Evolutionary conservation across 2,329 filamentous ascomycete genomes (phyloP).

Genomic region (Phialophora macrospora): DNA sequence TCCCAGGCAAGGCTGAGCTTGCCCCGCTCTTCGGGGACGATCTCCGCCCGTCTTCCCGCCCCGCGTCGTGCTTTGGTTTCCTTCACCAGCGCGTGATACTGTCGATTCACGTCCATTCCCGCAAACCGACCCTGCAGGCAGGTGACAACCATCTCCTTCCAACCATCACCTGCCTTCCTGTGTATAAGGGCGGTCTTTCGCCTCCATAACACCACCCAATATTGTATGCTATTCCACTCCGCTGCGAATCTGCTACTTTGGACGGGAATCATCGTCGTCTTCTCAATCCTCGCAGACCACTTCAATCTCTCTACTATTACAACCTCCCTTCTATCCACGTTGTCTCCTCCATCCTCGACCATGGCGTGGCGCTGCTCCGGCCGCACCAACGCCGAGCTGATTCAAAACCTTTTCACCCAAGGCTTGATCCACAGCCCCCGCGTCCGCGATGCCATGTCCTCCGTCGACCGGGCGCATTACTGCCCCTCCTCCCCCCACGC

Average conservation of each 20-base stretch:
- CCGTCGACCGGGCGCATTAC: slow-evolving; percentile 91
- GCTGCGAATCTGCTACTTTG: neutral
- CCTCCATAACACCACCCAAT: neutral
- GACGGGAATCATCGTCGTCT: slow-evolving; percentile 4
- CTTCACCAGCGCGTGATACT: neutral
- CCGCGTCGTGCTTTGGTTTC: neutral
- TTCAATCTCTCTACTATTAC: slow-evolving; percentile 1
- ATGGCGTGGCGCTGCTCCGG: slow-evolving; percentile 95
- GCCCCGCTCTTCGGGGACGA: slow-evolving; percentile 12
- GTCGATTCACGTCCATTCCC: neutral
- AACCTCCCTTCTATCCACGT: slow-evolving; percentile 4
- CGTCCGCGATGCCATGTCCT: slow-evolving; percentile 79
- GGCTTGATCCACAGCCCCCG: slow-evolving; percentile 72
- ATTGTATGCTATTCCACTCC: slow-evolving; percentile 2
- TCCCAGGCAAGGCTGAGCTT: slow-evolving; percentile 5
- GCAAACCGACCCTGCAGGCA: neutral
- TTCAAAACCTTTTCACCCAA: slow-evolving; percentile 75
- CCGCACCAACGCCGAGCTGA: slow-evolving; percentile 71
- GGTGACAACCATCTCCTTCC: neutral
- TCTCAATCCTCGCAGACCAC: slow-evolving; percentile 2
- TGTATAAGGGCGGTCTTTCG: neutral
- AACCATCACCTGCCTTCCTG: too few relatives aligned
- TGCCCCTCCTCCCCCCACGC: slow-evolving; percentile 40
- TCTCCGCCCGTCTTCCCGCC: neutral
- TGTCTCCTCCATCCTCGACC: slow-evolving; percentile 37